These are phyloP conservation scores for Melanomma pulvis-pyrius DNA, from an alignment of 495 filamentous ascomycete species.

Conservation along the genomic window DNA sequence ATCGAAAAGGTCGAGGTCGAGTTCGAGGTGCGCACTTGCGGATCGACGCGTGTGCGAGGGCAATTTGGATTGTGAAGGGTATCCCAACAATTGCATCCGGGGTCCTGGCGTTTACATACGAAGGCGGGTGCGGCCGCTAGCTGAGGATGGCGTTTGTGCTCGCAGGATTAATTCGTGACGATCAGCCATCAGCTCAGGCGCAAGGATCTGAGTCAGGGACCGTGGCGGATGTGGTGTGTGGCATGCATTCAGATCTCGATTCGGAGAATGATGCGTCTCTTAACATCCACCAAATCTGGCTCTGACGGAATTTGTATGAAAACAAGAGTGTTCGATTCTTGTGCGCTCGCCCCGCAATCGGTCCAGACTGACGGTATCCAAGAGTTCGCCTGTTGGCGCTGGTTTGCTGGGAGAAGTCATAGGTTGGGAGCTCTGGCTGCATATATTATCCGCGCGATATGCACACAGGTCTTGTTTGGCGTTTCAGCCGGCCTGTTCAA, in stretches of 20 bases:
- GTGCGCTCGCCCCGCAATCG: slow-evolving; percentile 28
- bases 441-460: slow-evolving; percentile 1
- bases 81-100: slow-evolving; percentile 10
- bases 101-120: slow-evolving; percentile 14
- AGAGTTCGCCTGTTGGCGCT: slow-evolving; percentile 16
- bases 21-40: background rate
- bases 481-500: slow-evolving; percentile 29
- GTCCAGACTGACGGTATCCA: slow-evolving; percentile 1
- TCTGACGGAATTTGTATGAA: background rate
- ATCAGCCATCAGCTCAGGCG: slow-evolving; percentile 14
- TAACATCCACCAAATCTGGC: background rate
- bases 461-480: background rate
- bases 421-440: background rate
- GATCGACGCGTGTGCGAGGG: background rate
- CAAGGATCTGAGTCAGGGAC: slow-evolving; percentile 13
- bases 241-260: background rate
- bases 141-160: slow-evolving; percentile 11
- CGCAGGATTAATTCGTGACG: background rate
- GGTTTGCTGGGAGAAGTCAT: slow-evolving; percentile 26
- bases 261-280: background rate
- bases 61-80: background rate
- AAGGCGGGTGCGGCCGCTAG: slow-evolving; percentile 1
- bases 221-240: background rate
- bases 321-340: background rate
- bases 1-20: too few species aligned